Base-by-base conservation (phyloP, 495 filamentous ascomycete species). In the Trichoderma orchidacearum region DNA sequence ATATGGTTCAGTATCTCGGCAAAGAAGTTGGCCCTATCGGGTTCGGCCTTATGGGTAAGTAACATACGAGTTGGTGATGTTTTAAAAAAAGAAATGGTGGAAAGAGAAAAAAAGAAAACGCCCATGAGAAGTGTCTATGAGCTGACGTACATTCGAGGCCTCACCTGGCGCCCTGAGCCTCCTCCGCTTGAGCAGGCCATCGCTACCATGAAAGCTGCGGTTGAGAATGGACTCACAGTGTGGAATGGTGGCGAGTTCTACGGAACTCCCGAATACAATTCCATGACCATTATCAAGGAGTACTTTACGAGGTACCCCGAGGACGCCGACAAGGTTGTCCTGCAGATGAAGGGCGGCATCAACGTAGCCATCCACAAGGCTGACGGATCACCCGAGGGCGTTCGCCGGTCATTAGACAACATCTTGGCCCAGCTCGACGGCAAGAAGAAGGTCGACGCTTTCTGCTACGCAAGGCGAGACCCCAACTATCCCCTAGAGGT, bases 221-320 rank as follows among this genome's bases (percentile, higher is more conserved):
- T 93, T 53, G 64, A 72, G 15, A 69, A 72, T 11, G 86, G 87
- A 28, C 65, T 77, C 75, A 68, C 85, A 68, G 81, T 87, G 68
- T 92, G 87, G 87, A 91, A 91, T 64, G 87, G 76, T 38, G 87
- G 85, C 62, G 85, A 90, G 60, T 77, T 94, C 63, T 94, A 94
- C 69, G 89, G 89, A 38, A 75, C 82, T 0, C 78, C 80, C 2
- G 79, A 85, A 27, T 73, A 75, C 73, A 89, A 92, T 74, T 80
- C 76, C 15, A 73, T 88, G 3, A 72, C 77, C 54, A 72, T 89
- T 3, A 70, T 88, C 54, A 76, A 83, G 35, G 69, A 71, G 45
- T 89, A 88, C 72, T 86, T 85, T 64, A 77, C 69, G 23, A 71
- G 77, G 59, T 83, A 87, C 65, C 86, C 86, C 11, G 80, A 80